Evolutionary conservation across 2,329 filamentous ascomycete genomes (phyloP), one percentile per base, ranked within the genome.

Genomic region (Arthroderma sp.): DNA sequence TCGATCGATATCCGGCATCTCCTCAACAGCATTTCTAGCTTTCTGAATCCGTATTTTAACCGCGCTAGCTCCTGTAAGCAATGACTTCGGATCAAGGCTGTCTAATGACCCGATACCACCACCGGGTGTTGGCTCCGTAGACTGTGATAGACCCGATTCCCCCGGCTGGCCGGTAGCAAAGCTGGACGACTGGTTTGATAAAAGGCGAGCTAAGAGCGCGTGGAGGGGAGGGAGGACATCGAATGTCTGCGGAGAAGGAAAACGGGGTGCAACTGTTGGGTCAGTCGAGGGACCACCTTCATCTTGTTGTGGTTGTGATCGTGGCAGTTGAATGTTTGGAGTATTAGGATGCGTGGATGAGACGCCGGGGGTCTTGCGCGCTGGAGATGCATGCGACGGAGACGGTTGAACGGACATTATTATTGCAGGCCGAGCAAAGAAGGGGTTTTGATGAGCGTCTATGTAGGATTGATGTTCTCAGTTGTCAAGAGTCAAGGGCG

Each of bases 171-270:
- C 61, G 56, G 35, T 57, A 47, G 23, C 63, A 31, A 51, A 51
- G 60, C 33, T 62, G 43, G 25, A 61, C 53, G 56, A 59, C 60
- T 68, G 75, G 17, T 69, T 64, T 28, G 73, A 77, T 63, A 87
- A 82, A 17, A 96, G 80, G 54, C 87, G 87, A 63, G 83, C 78
- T 60, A 96, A 82, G 63, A 95, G 82, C 59, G 83, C 79, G 66
- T 88, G 85, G 56, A 96, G 82, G 66, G 90, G 83, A 25, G 90
- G 88, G 56, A 95, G 81, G 64, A 89, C 82, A 75, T 95, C 91
- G 74, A 96, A 88, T 54, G 83, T 83, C 71, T 91, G 85, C 28
- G 91, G 87, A 54, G 87, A 81, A 61, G 93, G 86, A 57, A 85
- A 82, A 2, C 80, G 74, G 25, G 54, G 41, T 66, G 64, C 44